These are phyloP conservation scores for Lachancea fermentati DNA, from an alignment of 805 yeast genomes.

Conservation along the genomic window DNA sequence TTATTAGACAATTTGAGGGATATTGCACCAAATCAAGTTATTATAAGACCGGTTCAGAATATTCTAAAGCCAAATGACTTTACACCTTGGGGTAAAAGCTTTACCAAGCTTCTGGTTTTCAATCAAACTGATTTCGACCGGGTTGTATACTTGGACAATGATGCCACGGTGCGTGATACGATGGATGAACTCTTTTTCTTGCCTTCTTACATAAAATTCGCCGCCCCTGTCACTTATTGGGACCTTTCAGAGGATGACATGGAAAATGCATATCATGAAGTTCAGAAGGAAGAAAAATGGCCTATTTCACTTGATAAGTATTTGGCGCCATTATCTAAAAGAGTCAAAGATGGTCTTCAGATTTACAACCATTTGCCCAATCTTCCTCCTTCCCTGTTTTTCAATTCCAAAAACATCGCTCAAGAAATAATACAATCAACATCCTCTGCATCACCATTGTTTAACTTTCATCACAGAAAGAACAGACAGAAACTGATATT, in stretches of 20 bases:
- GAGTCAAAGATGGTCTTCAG: slow-evolving; percentile 12
- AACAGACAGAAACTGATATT: slow-evolving; percentile 18
- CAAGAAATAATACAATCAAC: slow-evolving; percentile 25
- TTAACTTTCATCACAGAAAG: slow-evolving; percentile 13
- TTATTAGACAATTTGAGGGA: slow-evolving; percentile 17
- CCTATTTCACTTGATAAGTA: slow-evolving; percentile 19
- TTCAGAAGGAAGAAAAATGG: slow-evolving; percentile 14
- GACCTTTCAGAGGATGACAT: slow-evolving; percentile 18
- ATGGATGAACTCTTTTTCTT: slow-evolving; percentile 44
- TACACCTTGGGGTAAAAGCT: slow-evolving; percentile 44
- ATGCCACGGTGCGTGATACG: slow-evolving; percentile 35
- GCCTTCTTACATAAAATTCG: slow-evolving; percentile 36
- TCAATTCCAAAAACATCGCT: slow-evolving; percentile 20
- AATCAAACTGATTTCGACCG: slow-evolving; percentile 41
- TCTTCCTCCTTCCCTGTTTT: slow-evolving; percentile 14
- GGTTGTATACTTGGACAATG: slow-evolving; percentile 49
- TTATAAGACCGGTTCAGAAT: slow-evolving; percentile 22
- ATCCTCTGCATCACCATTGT: slow-evolving; percentile 21
- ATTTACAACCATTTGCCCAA: slow-evolving; percentile 34
- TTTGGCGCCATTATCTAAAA: slow-evolving; percentile 11
- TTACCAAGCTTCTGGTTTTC: slow-evolving; percentile 48
- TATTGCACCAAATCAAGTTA: slow-evolving; percentile 21
- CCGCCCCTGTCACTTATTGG: slow-evolving; percentile 39
- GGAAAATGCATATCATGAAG: slow-evolving; percentile 6
- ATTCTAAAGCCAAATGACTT: slow-evolving; percentile 21